Base-by-base conservation (phyloP, 768 basidiomycete species). In the Lepiota venenata region DNA sequence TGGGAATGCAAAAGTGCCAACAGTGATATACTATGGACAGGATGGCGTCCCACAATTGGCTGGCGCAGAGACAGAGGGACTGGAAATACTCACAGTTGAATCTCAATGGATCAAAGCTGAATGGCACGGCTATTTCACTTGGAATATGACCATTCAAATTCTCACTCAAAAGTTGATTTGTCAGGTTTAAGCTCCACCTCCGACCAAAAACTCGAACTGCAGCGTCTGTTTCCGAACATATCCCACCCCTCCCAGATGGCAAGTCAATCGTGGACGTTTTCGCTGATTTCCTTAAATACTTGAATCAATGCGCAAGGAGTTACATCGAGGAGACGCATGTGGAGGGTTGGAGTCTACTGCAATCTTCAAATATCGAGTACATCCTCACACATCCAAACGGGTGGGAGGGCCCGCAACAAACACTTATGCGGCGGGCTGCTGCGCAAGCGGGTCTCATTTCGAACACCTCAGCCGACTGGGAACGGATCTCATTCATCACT, bases 381-480 rank as follows among this genome's bases (percentile, higher is more conserved):
- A 69, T 78, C 39, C 59, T 79, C 40, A 71, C 72, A 2, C 80
- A 81, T 55, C 81, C 81, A 10, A 82, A 82, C 56, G 80, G 74
- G 1, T 83, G 81, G 81, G 81, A 75, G 53, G 77, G 78, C 2
- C 62, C 62, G 2, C 82, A 83, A 54, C 82, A 83, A 55, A 67
- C 65, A 9, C 65, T 71, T 58, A 78, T 82, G 64, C 72, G 81
- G 8, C 62, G 61, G 5, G 81, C 81, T 1, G 78, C 79, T 0
- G 61, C 74, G 8, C 45, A 65, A 20, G 81, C 76, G 0, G 77
- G 79, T 11, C 69, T 83, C 22, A 64, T 83, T 4, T 58, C 70
- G 0, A 61, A 68, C 42, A 35, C 56, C 3, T 64, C 63, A 0
- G 55, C 62, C 2, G 69, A 66, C 6, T 72, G 68, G 0, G 71